A percentile compares a stretch with the other conserved stretches of the same genome.
phyloP scores from a whole-genome alignment of 139 green algal species.

The Chlamydomonas sp. region DNA sequence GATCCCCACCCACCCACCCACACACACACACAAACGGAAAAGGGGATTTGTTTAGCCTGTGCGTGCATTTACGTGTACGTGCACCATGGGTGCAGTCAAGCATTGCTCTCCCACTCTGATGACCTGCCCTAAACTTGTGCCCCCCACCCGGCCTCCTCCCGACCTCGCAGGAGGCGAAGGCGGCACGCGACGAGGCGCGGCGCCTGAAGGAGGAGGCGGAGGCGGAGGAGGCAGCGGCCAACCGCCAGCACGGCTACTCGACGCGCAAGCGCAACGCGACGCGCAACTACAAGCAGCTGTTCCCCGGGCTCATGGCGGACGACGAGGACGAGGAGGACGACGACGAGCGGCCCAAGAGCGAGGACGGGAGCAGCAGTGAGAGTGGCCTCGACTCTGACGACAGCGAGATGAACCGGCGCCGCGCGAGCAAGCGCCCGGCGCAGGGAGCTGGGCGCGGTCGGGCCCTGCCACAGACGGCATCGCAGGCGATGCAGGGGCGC shows the following conservation, averaged over 20 bases:
- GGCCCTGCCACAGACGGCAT: not conserved
- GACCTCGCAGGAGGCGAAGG: too few relatives aligned
- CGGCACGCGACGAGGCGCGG: too few relatives aligned
- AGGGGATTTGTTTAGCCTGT: too few relatives aligned
- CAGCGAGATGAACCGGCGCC: constrained; percentile 3
- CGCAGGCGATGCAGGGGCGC: not conserved
- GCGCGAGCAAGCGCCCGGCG: not conserved
- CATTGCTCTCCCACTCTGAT: too few relatives aligned
- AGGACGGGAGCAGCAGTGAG: constrained; percentile 8
- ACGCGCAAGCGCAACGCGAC: constrained; percentile 8
- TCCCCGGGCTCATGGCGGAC: not conserved
- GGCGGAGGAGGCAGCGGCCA: not conserved
- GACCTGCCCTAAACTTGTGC: too few relatives aligned
- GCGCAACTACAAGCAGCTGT: constrained; percentile 13
- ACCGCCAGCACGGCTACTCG: constrained; percentile 7
- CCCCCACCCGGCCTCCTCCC: too few relatives aligned
- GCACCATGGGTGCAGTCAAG: too few relatives aligned
- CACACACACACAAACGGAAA: too few relatives aligned
- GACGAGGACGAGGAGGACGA: constrained; percentile 15
- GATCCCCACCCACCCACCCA: too few relatives aligned
- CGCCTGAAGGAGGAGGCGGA: too few relatives aligned
- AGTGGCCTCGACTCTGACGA: constrained; percentile 1
- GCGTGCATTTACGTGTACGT: too few relatives aligned
- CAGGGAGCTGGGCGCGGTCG: not conserved
- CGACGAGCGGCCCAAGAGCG: constrained; percentile 7